These are phyloP conservation scores for Aethionema arabicum DNA, from an alignment of 345 rosid genomes.

Conservation along the genomic window DNA sequence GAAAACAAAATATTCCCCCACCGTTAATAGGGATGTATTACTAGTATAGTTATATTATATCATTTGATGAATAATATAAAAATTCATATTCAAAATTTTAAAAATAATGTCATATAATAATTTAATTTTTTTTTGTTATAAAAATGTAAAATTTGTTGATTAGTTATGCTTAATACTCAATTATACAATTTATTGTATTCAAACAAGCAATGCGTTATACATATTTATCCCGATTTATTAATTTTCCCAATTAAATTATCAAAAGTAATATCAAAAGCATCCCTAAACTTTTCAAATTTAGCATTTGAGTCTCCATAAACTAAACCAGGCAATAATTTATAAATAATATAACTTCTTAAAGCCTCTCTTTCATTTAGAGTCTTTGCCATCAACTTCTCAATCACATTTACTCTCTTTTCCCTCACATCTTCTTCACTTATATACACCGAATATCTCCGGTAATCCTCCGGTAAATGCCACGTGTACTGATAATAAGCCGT, in stretches of 20 bases:
- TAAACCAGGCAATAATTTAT: slow-evolving; percentile 62
- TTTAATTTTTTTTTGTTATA: too few species aligned
- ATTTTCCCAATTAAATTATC: slow-evolving; percentile 45
- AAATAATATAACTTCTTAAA: slow-evolving; percentile 60
- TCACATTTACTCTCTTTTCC: slow-evolving; percentile 49
- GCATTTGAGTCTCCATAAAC: slow-evolving; percentile 51
- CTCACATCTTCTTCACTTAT: slow-evolving; percentile 64
- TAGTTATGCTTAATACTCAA: too few species aligned
- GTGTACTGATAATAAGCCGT: slow-evolving; percentile 76
- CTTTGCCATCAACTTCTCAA: slow-evolving; percentile 50
- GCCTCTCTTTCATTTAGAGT: slow-evolving; percentile 47
- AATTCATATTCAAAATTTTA: too few species aligned
- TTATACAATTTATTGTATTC: too few species aligned
- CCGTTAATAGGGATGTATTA: too few species aligned
- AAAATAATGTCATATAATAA: too few species aligned
- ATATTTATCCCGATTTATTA: background rate
- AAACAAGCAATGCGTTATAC: too few species aligned
- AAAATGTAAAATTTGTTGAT: too few species aligned
- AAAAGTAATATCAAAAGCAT: slow-evolving; percentile 57
- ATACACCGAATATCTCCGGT: slow-evolving; percentile 54
- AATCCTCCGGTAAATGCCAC: slow-evolving; percentile 78
- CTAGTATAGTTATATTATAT: too few species aligned
- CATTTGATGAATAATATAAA: too few species aligned
- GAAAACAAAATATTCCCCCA: too few species aligned
- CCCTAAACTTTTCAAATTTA: slow-evolving; percentile 55